Evolutionary conservation across 139 green algal genomes (phyloP), one percentile per base, ranked within the genome.

Genomic region (Zygnema cylindricum): DNA sequence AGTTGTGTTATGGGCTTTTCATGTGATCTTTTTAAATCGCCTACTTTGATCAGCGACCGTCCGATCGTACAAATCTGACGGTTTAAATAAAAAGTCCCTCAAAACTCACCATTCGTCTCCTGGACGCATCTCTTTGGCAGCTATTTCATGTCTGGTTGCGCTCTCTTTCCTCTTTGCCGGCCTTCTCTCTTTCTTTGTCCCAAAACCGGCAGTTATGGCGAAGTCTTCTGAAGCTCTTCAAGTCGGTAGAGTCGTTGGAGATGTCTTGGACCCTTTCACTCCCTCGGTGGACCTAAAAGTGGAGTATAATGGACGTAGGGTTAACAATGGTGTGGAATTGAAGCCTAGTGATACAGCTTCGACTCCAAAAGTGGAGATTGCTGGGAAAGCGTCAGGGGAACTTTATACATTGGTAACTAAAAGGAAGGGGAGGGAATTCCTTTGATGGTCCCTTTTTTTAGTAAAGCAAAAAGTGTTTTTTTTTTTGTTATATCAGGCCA

Each of bases 331-430:
- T 30, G 42, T 82, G n/a, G 82, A 87, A 55, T 2, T 87, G 25
- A 87, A n/a, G 55, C 82, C 82, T 32, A 82, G 36, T 54, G 36
- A 87, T 30, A 55, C 82, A 3, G 55, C 82, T 16, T 30, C 7
- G 7, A 25, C 41, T 39, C 82, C 82, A 30, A 23, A 38, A 25
- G 82, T 87, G 21, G 82, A 87, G 55, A 1, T 87, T 33, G 42
- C n/a, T 0, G 55, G 82, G 55, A 43, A 36, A 30, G 32, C 54
- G 42, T 43, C 69, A 33, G 55, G 55, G 23, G 43, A 43, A 30
- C 82, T 87, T 1, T 87, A 87, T 71, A 87, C 82, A 7, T 55
- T 87, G 54, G 82, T 87, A n/a, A 40, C 54, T 25, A 25, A 73
- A 73, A 25, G 30, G 57, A 35, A 73, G 57, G 25, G 30, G 57